A percentile compares a stretch with the other conserved stretches of the same genome.
Evolutionary conservation across 1,284 basidiomycete species (phyloP).

Genomic region (Entoloma clypeatum): DNA sequence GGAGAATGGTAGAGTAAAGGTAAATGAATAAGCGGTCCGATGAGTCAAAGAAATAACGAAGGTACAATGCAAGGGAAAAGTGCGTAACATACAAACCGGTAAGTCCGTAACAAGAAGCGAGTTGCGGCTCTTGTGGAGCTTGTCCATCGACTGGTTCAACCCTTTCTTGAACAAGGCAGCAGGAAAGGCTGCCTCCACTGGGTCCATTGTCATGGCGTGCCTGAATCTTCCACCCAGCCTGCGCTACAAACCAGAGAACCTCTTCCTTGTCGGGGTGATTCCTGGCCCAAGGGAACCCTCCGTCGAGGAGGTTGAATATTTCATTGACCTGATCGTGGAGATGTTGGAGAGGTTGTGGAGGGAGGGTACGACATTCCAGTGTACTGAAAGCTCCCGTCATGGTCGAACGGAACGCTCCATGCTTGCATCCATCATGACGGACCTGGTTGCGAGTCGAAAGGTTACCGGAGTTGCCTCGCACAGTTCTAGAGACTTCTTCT

Average conservation of each 20-base stretch:
- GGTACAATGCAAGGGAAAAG: too few species aligned
- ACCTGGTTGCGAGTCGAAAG: too few species aligned
- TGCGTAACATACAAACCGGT: too few species aligned
- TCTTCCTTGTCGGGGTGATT: slow-evolving; percentile 28
- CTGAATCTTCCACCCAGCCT: slow-evolving; percentile 25
- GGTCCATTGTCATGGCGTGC: slow-evolving; percentile 31
- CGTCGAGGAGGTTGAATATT: slow-evolving; percentile 8
- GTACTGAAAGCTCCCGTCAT: too few species aligned
- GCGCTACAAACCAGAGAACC: slow-evolving; percentile 28
- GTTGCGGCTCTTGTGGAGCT: slow-evolving; percentile 15
- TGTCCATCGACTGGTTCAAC: slow-evolving; percentile 39
- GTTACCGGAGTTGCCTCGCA: too few species aligned
- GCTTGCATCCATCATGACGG: too few species aligned
- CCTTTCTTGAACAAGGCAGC: slow-evolving; percentile 27
- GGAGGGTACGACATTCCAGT: slow-evolving; percentile 16
- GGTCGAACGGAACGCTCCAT: too few species aligned
- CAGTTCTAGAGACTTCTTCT: too few species aligned
- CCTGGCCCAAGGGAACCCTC: slow-evolving; percentile 22
- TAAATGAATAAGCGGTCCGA: too few species aligned
- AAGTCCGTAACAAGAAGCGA: too few species aligned
- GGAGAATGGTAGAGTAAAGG: too few species aligned
- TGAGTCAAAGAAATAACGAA: too few species aligned
- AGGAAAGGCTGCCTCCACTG: slow-evolving; percentile 29
- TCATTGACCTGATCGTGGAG: slow-evolving; percentile 17
- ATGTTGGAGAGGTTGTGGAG: slow-evolving; percentile 28